Conservation (phyloP, 1,284 basidiomycete species). For the Ceratobasidium sp. region DNA sequence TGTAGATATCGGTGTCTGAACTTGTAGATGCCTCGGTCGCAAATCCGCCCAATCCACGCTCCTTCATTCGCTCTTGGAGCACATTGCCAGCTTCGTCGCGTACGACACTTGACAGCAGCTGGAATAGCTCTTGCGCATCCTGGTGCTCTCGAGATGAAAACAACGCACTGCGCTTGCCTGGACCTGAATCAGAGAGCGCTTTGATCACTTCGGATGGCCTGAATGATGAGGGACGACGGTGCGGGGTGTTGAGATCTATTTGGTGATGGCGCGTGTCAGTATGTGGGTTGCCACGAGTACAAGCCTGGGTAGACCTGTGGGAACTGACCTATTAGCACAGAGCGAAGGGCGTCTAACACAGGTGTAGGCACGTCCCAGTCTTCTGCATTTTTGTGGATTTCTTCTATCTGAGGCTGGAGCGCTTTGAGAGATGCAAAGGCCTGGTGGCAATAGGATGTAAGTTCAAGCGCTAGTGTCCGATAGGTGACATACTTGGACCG, state of each 20-base stretch:
- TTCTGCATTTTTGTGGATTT: conserved; percentile 75
- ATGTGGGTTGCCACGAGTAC: not conserved
- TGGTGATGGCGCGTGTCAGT: conserved; percentile 24
- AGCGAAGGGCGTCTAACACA: conserved; percentile 77
- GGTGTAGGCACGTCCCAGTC: conserved; percentile 79
- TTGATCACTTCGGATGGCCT: conserved; percentile 75
- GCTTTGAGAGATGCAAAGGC: conserved; percentile 83
- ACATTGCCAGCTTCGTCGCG: conserved; percentile 77
- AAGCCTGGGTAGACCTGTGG: not conserved
- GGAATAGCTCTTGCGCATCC: conserved; percentile 95
- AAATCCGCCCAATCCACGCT: conserved; percentile 67
- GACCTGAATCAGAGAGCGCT: conserved; percentile 67
- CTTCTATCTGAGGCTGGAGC: conserved; percentile 74
- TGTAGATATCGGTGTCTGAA: conserved; percentile 49
- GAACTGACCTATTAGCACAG: conserved; percentile 67
- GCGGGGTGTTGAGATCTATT: conserved; percentile 75
- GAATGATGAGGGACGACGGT: conserved; percentile 63
- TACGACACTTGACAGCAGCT: conserved; percentile 85
- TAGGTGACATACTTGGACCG: conserved; percentile 71
- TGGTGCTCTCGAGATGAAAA: conserved; percentile 90
- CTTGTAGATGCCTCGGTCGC: conserved; percentile 38
- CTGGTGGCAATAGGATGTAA: conserved; percentile 52
- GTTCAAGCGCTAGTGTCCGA: conserved; percentile 35
- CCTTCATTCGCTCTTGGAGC: conserved; percentile 67
- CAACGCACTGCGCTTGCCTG: conserved; percentile 59